Evolutionary conservation across 1,139 yeast species (phyloP).

Genomic region (Nakaseomyces bracarensis): DNA sequence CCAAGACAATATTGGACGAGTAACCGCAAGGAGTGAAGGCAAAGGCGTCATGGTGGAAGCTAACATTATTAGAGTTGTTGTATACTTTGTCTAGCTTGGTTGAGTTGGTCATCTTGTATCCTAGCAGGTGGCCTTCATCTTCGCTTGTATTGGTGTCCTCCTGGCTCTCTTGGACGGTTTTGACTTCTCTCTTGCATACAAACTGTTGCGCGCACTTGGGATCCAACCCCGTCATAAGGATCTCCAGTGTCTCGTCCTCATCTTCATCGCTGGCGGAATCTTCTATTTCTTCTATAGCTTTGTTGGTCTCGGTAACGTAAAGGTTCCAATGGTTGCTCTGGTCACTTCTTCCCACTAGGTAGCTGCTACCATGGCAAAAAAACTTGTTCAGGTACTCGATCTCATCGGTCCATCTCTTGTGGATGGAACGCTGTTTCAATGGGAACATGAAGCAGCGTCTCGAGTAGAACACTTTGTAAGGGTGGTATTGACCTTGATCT

Average conservation of each 20-base stretch:
- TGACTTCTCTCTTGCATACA: conserved; percentile 48
- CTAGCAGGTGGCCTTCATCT: conserved; percentile 75
- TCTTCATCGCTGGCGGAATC: conserved; percentile 13
- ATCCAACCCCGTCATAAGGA: conserved; percentile 82
- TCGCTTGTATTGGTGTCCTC: conserved; percentile 37
- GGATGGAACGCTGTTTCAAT: conserved; percentile 70
- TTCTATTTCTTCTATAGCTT: conserved; percentile 13
- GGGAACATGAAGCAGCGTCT: conserved; percentile 93
- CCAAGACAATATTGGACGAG: conserved; percentile 73
- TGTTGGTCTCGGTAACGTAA: conserved; percentile 50
- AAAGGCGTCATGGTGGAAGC: conserved; percentile 68
- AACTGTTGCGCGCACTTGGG: conserved; percentile 53
- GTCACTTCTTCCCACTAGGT: conserved; percentile 71
- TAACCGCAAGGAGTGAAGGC: conserved; percentile 95
- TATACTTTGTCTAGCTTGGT: conserved; percentile 58
- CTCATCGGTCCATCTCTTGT: conserved; percentile 78
- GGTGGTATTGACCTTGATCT: too few species aligned
- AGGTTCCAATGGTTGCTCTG: conserved; percentile 83
- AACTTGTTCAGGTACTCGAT: conserved; percentile 56
- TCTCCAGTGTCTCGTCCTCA: conserved; percentile 74
- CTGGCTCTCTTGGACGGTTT: conserved; percentile 23
- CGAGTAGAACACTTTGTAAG: conserved; percentile 76
- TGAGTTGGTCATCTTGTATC: conserved; percentile 54
- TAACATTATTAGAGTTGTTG: conserved; percentile 26
- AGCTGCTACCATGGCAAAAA: conserved; percentile 58